phyloP scores from a whole-genome alignment of 768 basidiomycete species.

The Amanita phalloides region DNA sequence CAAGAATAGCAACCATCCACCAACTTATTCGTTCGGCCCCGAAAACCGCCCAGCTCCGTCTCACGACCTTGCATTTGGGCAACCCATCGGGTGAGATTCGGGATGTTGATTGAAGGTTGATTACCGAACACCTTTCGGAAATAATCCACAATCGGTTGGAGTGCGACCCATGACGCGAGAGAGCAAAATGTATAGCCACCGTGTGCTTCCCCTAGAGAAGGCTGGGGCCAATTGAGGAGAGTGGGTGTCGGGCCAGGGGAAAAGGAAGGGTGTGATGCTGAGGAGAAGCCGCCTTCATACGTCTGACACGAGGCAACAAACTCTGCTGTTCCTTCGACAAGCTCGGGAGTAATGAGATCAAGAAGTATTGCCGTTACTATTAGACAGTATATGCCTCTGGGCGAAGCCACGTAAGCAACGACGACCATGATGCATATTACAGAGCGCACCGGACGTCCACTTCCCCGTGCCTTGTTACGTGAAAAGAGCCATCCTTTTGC shows the following conservation, averaged over 20 bases:
- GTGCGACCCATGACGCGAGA: conserved; percentile 72
- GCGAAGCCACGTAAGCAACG: background rate
- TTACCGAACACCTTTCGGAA: conserved; percentile 4
- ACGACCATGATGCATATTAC: background rate
- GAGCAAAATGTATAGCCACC: conserved; percentile 97
- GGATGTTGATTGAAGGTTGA: conserved; percentile 42
- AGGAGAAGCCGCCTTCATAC: conserved; percentile 93
- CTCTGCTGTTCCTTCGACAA: conserved; percentile 60
- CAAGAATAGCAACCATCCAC: conserved; percentile 99
- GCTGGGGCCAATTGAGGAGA: conserved; percentile 39
- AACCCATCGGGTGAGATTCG: conserved; percentile 66
- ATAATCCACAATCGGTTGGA: conserved; percentile 42
- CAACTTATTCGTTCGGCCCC: conserved; percentile 92
- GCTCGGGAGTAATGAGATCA: conserved; percentile 81
- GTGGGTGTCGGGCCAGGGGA: conserved; percentile 9
- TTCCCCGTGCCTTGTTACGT: conserved; percentile 80
- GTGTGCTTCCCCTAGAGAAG: conserved; percentile 90
- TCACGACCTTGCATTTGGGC: conserved; percentile 77
- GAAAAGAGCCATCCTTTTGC: conserved; percentile 86
- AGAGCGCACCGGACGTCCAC: conserved; percentile 78
- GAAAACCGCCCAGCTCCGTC: conserved; percentile 85
- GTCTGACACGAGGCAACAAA: conserved; percentile 92
- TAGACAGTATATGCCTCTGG: conserved; percentile 90
- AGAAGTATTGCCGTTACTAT: conserved; percentile 75
- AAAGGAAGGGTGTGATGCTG: conserved; percentile 64